Evolutionary conservation across 202 grass and related monocot genomes (phyloP), one percentile per base, ranked within the genome.

Genomic region (Carex sylvatica): DNA sequence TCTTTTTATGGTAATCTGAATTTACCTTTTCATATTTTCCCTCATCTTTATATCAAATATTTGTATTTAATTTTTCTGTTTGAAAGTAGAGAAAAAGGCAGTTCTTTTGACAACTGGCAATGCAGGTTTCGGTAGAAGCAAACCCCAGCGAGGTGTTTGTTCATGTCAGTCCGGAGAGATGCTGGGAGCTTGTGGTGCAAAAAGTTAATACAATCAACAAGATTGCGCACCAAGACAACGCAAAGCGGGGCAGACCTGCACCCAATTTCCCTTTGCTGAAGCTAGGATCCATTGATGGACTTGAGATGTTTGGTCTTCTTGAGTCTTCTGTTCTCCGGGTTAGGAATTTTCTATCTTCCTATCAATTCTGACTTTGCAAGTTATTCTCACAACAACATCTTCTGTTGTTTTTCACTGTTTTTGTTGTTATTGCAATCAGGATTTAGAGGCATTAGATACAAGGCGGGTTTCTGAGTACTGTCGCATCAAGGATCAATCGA

Each of bases 391-490:
- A 23, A 53, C 8, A 65, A 47, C 33, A 11, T 36, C 3, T 36
- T 18, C 19, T 23, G 14, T 55, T 28, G 8, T 58, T 19, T 22
- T 55, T 74, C 14, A 51, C 69, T 26, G 46, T 75, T 75, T 52
- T 56, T 46, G 35, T 78, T 64, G 44, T 61, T 70, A 30, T 79
- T 38, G 22, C 46, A 12, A 13, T 35, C 76, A 97, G 91, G 89
- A 60, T 24, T 87, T 97, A 9, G 89, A 92, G 76, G 75, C 70
- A 23, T 85, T 47, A 2, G 89, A 93, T 82, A 83, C 49, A 58
- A 82, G 87, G 74, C 86, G 16, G 33, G 36, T 90, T 16, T 92
- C 86, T 36, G 89, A 93, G 36, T 97, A 90, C 79, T 97, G 91
- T 89, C 84, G 70, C 76, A 80, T 83, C 28, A 87, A 87, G 82